Conservation (phyloP, 1,284 basidiomycete species). For the Testicularia cyperi region DNA sequence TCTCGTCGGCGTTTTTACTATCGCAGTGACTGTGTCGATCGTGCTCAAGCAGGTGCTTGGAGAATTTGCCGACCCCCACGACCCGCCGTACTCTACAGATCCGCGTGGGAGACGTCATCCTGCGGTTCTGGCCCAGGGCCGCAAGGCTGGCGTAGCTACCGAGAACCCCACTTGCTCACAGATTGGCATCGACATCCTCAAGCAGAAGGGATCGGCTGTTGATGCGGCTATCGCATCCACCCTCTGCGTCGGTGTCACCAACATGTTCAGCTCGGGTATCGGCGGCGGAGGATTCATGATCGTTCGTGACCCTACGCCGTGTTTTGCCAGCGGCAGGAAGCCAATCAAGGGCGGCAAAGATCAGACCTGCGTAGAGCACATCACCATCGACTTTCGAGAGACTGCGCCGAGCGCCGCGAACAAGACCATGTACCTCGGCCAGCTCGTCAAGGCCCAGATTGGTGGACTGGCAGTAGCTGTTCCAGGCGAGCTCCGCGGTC, state of each 20-base stretch:
- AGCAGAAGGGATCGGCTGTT: conserved; percentile 82
- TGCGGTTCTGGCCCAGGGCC: conserved; percentile 28
- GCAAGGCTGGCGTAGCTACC: conserved; percentile 42
- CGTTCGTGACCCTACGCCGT: conserved; percentile 63
- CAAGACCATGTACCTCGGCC: conserved; percentile 59
- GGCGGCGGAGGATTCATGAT: conserved; percentile 60
- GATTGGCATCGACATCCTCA: conserved; percentile 51
- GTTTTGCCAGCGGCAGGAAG: conserved; percentile 59
- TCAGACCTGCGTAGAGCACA: conserved; percentile 48
- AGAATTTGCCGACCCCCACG: conserved; percentile 14
- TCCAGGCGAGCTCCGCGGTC: conserved; percentile 59
- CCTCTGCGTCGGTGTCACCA: conserved; percentile 61
- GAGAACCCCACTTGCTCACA: conserved; percentile 39
- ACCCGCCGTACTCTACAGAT: conserved; percentile 3
- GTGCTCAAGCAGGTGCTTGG: conserved; percentile 29
- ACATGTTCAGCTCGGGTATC: conserved; percentile 61
- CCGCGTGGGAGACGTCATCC: conserved; percentile 31
- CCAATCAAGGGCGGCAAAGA: conserved; percentile 1
- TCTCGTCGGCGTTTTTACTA: conserved; percentile 24
- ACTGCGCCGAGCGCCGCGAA: conserved; percentile 61
- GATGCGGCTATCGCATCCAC: conserved; percentile 75
- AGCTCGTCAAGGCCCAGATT: conserved; percentile 33
- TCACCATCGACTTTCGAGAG: conserved; percentile 62
- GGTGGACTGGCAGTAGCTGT: conserved; percentile 57
- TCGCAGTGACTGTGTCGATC: conserved; percentile 24